Conservation (phyloP, 2,329 filamentous ascomycete species). For the Sclerotinia subarctica region DNA sequence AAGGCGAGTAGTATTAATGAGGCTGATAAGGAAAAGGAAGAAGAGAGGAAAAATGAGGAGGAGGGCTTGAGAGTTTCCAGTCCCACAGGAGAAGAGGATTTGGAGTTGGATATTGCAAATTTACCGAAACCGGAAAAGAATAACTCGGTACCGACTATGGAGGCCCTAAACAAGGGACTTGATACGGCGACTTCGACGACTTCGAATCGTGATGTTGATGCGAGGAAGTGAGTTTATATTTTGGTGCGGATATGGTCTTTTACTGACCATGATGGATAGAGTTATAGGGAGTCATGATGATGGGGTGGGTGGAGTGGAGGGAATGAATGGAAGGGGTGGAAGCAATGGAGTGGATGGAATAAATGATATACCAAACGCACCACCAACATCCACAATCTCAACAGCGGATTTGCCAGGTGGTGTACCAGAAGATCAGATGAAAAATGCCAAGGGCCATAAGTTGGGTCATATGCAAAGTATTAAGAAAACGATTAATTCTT, state of each 20-base stretch:
- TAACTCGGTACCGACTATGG: conserved; percentile 28
- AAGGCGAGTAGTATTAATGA: conserved; percentile 67
- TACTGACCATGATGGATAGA: conserved; percentile 9
- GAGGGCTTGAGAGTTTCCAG: conserved; percentile 33
- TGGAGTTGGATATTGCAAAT: conserved; percentile 26
- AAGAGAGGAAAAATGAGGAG: conserved; percentile 21
- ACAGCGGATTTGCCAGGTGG: conserved; percentile 45
- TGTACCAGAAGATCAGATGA: conserved; percentile 40
- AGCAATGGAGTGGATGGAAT: not conserved
- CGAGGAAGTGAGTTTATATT: conserved; percentile 26
- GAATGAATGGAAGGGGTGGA: no score
- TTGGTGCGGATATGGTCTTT: not conserved
- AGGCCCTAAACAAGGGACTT: conserved; percentile 29
- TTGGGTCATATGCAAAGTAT: conserved; percentile 31
- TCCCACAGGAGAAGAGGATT: conserved; percentile 33
- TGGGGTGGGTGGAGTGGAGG: not conserved
- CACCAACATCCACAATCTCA: conserved; percentile 27
- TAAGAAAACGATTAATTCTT: conserved; percentile 25
- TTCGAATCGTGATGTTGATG: conserved; percentile 28
- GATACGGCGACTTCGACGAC: conserved; percentile 36
- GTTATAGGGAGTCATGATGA: not conserved
- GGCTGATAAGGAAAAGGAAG: conserved; percentile 26
- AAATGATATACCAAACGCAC: not conserved
- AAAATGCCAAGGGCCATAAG: conserved; percentile 28
- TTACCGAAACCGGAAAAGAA: conserved; percentile 29